Conservation (phyloP, 768 basidiomycete genomes). For the Mycena galopus region DNA sequence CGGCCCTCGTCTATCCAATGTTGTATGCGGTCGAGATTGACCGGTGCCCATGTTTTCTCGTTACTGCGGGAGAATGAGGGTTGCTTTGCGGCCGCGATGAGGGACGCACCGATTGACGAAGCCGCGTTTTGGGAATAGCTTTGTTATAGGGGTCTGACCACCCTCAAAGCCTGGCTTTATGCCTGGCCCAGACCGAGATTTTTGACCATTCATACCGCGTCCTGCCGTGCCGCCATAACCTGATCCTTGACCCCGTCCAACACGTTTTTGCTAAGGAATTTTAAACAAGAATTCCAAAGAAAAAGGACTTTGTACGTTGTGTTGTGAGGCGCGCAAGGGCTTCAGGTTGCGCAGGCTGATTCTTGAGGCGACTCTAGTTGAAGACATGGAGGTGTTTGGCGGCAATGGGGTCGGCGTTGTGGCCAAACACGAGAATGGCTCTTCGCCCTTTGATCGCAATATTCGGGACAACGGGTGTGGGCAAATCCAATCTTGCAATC, state of each 20-base stretch:
- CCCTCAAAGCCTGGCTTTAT: slow-evolving; percentile 92
- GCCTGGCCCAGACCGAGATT: slow-evolving; percentile 90
- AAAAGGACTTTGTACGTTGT: slow-evolving; percentile 59
- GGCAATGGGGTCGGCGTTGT: background rate
- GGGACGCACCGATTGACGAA: slow-evolving; percentile 89
- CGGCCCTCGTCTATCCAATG: slow-evolving; percentile 92
- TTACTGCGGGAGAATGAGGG: slow-evolving; percentile 60
- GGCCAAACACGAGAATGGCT: slow-evolving; percentile 46
- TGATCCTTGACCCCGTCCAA: slow-evolving; percentile 94
- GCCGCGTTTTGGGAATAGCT: slow-evolving; percentile 92
- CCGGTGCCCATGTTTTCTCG: slow-evolving; percentile 80
- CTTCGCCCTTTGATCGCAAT: slow-evolving; percentile 82
- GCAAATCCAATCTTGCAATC: slow-evolving; percentile 93
- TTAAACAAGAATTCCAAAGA: background rate
- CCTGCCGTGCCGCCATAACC: slow-evolving; percentile 93
- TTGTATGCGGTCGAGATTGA: slow-evolving; percentile 91
- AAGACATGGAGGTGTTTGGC: slow-evolving; percentile 45
- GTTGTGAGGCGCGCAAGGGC: slow-evolving; percentile 78
- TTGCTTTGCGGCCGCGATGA: background rate
- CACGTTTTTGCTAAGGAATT: slow-evolving; percentile 84
- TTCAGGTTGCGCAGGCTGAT: slow-evolving; percentile 79
- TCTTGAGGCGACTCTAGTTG: slow-evolving; percentile 50
- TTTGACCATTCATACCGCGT: slow-evolving; percentile 96
- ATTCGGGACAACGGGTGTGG: slow-evolving; percentile 95
- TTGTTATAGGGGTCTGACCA: slow-evolving; percentile 94